A percentile compares a stretch with the other conserved stretches of the same genome.
These are phyloP conservation scores for Neocucurbitaria cava DNA, from an alignment of 2,329 filamentous ascomycete genomes.

Conservation along the genomic window DNA sequence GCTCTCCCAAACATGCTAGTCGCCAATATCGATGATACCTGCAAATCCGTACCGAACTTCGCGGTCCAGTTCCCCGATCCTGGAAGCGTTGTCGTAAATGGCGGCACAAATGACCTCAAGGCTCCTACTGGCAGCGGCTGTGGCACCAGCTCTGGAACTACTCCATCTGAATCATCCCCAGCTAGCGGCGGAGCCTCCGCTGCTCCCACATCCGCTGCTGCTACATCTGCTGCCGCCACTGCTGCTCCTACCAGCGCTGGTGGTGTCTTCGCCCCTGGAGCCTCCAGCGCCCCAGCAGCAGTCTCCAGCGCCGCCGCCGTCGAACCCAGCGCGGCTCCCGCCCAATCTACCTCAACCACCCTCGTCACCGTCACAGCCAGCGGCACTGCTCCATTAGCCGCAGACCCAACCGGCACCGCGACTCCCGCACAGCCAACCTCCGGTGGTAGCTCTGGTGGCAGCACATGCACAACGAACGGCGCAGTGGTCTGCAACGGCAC, in stretches of 20 bases:
- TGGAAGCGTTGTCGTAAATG: conserved; percentile 63
- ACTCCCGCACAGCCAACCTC: conserved; percentile 15
- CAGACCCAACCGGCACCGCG: conserved; percentile 18
- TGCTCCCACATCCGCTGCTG: conserved; percentile 4
- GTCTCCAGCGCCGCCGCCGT: conserved; percentile 12
- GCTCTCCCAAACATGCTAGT: conserved; percentile 76
- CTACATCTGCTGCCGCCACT: conserved; percentile 8
- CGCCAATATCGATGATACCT: conserved; percentile 69
- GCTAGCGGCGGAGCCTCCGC: conserved; percentile 4
- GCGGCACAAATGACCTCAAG: conserved; percentile 20
- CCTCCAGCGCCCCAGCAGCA: conserved; percentile 23
- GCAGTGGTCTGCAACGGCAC: conserved; percentile 51
- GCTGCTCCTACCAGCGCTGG: conserved; percentile 29
- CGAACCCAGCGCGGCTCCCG: conserved; percentile 9
- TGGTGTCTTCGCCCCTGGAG: conserved; percentile 43
- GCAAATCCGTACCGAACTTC: conserved; percentile 59
- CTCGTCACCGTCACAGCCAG: conserved; percentile 37
- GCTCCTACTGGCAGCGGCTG: conserved; percentile 28
- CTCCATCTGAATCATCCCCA: conserved; percentile 22
- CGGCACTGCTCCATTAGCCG: conserved; percentile 20
- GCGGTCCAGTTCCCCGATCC: conserved; percentile 72
- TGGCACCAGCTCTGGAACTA: conserved; percentile 22
- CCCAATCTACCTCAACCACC: conserved; percentile 35
- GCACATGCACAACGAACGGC: conserved; percentile 43
- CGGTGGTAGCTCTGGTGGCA: conserved; percentile 15